Base-by-base conservation (phyloP, 371 early-diverging fungal species). In the Aphelidium insulamus region DNA sequence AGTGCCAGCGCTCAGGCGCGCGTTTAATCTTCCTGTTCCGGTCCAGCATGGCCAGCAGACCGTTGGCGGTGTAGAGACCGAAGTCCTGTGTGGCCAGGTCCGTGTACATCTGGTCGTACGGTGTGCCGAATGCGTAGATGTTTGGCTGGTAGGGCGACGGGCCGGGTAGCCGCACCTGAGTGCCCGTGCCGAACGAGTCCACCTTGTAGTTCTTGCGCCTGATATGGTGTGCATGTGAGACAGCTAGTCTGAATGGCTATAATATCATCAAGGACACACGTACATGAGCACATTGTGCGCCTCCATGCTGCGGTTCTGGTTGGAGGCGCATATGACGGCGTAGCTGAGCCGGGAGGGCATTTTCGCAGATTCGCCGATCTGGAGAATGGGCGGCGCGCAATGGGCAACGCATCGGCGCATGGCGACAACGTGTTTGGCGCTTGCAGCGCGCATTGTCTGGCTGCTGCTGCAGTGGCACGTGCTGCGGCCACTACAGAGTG, bases 281-380 rank as follows among this genome's bases (percentile, higher is more conserved):
- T 58, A 76, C 76, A 57, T 53, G 15, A 91, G 54, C 19, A 81
- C 78, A 52, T 73, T 59, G 38, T 91, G 92, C 1, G 80, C 90
- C 46, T 92, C 91, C 97, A 95, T 95, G 41, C 81, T 80, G 30
- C 97, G 62, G 49, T 95, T 95, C 57, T 84, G 84, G 52, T 95
- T 95, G 50, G 83, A 85, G 16, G 90, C 87, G 50, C 97, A 95
- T 34, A 88, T 75, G 11, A 92, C 87, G 5, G 85, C 85, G 43
- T 74, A 81, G 35, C 63, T 63, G 41, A 70, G n/a, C n/a, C n/a
- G n/a, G n/a, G n/a, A n/a, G n/a, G n/a, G n/a, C n/a, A n/a, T n/a
- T n/a, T n/a, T n/a, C n/a, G n/a, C n/a, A n/a, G n/a, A n/a, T n/a
- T n/a, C n/a, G n/a, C n/a, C n/a, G n/a, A n/a, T n/a, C n/a, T n/a